phyloP scores from a whole-genome alignment of 1,284 basidiomycete genomes.

The Vanrija sp. region DNA sequence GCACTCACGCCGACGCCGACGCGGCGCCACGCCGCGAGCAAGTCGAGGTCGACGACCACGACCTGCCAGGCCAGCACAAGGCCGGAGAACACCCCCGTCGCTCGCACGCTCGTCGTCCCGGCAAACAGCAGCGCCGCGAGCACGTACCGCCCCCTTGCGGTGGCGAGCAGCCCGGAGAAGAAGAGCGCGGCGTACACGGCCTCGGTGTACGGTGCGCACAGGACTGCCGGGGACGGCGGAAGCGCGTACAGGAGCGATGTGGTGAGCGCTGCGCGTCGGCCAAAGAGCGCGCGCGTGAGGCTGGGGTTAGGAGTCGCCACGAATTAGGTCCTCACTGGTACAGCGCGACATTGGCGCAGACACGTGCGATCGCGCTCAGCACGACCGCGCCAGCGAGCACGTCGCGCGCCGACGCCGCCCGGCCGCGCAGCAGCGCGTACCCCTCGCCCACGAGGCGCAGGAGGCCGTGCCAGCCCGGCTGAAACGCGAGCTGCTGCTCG shows the following conservation, averaged over 20 bases:
- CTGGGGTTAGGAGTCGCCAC: constrained; percentile 15
- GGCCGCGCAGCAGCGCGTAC: neutral
- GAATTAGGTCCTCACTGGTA: constrained; percentile 53
- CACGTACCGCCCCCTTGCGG: constrained; percentile 50
- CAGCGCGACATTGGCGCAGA: constrained; percentile 54
- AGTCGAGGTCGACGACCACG: constrained; percentile 48
- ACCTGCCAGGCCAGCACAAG: constrained; percentile 73
- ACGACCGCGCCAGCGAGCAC: constrained; percentile 30
- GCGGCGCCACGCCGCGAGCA: neutral
- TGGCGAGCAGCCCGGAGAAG: constrained; percentile 59
- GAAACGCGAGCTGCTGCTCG: constrained; percentile 86
- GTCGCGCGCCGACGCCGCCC: constrained; percentile 6
- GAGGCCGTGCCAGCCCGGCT: constrained; percentile 63
- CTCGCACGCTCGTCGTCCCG: constrained; percentile 65
- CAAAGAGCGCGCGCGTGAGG: constrained; percentile 33
- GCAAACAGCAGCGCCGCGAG: constrained; percentile 60
- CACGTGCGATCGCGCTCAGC: constrained; percentile 29
- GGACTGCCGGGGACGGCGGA: constrained; percentile 71
- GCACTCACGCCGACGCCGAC: neutral
- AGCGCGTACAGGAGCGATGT: constrained; percentile 67
- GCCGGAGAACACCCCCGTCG: constrained; percentile 72
- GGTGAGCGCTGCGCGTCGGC: constrained; percentile 58
- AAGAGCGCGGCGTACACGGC: constrained; percentile 77
- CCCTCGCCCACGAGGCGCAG: constrained; percentile 51
- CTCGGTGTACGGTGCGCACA: constrained; percentile 74